Evolutionary conservation across 495 filamentous ascomycete genomes (phyloP).

Genomic region (Paragyromitra xinjiangensis): DNA sequence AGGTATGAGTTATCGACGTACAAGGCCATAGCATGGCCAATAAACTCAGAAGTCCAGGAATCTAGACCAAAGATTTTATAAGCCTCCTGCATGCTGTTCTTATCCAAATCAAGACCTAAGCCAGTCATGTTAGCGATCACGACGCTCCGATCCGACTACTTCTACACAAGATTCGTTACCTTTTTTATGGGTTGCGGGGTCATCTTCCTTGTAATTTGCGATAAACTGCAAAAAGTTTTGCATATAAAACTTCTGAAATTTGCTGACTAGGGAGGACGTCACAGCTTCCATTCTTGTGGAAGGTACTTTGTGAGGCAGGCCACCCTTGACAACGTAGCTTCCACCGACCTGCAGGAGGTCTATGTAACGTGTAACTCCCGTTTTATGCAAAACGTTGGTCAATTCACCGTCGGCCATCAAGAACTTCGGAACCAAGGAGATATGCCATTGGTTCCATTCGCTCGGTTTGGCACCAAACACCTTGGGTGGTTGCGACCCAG

Average conservation of each 20-base stretch:
- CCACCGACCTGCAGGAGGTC: constrained; percentile 99
- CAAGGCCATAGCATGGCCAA: constrained; percentile 97
- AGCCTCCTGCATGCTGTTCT: constrained; percentile 91
- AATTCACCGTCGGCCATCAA: constrained; percentile 98
- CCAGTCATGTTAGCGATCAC: constrained; percentile 26
- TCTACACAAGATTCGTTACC: constrained; percentile 62
- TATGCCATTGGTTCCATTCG: constrained; percentile 98
- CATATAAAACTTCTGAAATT: constrained; percentile 96
- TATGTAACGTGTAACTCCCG: constrained; percentile 95
- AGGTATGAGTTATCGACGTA: constrained; percentile 90
- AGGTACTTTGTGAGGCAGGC: constrained; percentile 86
- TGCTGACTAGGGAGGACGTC: constrained; percentile 90
- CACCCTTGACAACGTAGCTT: constrained; percentile 92
- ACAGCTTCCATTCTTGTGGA: constrained; percentile 92
- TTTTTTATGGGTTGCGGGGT: constrained; percentile 80
- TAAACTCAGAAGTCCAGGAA: constrained; percentile 89
- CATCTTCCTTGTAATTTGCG: constrained; percentile 83
- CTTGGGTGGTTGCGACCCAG: constrained; percentile 52
- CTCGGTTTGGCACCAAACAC: constrained; percentile 82
- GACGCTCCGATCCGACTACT: background rate
- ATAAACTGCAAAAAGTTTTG: constrained; percentile 98
- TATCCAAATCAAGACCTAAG: constrained; percentile 79
- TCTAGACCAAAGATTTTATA: constrained; percentile 98
- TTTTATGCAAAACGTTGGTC: constrained; percentile 73
- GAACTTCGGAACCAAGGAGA: constrained; percentile 96